Evolutionary conservation across 495 filamentous ascomycete genomes (phyloP), one percentile per base, ranked within the genome.

Genomic region (Aspergillus carlsbadensis): DNA sequence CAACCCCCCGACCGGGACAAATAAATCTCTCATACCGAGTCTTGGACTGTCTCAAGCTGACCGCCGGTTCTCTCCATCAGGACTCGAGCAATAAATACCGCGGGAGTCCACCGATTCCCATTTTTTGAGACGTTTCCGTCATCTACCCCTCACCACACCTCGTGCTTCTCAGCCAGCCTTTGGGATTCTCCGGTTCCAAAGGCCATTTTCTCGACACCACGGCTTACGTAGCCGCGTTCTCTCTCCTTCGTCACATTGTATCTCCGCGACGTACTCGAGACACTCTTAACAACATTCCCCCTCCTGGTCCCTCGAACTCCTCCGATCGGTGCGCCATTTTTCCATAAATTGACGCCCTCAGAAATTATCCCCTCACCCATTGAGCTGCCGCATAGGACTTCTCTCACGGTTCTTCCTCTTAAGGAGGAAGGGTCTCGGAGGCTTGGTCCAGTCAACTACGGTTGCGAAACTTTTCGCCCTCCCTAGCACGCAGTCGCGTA

Each of bases 361-460:
- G 71, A 70, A 65, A 63, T 77, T 76, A 67, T 62, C 66, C 76
- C 79, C 74, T 77, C 80, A 77, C 73, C 70, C 70, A 71, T 81
- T 84, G 89, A 93, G 89, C 92, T 95, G 92, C 92, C 92, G 92
- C 91, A 97, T 97, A 97, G 89, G 88, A 91, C 84, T 86, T 81
- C 83, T 87, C 86, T 82, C 85, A 81, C 83, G 87, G 85, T 91
- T 93, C 92, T 97, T 95, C 92, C 91, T 92, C 92, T 94, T 77
- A 75, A 72, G 61, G 90, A 87, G 90, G 90, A 89, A 92, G 90
- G 89, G 87, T 93, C 89, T 85, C 86, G 85, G 84, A 87, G 87
- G 83, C 86, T 85, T 86, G 83, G 87, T 84, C 86, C 87, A 86
- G 84, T 87, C 83, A 82, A 82, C 78, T 78, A 86, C 78, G 89